A percentile compares a stretch with the other conserved stretches of the same genome.
phyloP scores from a whole-genome alignment of 1,139 yeast species.

The Saccharomyces hybrid region DNA sequence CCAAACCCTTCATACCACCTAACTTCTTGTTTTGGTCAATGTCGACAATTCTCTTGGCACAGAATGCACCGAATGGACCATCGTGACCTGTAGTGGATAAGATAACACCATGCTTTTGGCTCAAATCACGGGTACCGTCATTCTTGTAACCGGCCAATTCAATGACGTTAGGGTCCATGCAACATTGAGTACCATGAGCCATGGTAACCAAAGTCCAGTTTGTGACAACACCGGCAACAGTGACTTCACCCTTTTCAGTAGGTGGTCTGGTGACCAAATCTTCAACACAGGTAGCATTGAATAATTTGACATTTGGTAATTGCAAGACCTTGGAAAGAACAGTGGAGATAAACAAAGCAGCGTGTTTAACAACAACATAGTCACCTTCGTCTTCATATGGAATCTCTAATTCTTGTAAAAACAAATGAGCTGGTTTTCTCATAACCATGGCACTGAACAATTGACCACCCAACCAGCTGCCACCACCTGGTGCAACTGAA shows the following conservation, averaged over 20 bases:
- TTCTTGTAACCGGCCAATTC: slow-evolving; percentile 30
- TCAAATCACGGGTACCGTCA: slow-evolving; percentile 28
- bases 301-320: slow-evolving; percentile 68
- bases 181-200: slow-evolving; percentile 70
- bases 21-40: slow-evolving; percentile 42
- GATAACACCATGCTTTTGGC: slow-evolving; percentile 52
- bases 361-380: slow-evolving; percentile 74
- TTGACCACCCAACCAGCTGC: slow-evolving; percentile 78
- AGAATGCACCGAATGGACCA: slow-evolving; percentile 81
- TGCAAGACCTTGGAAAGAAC: slow-evolving; percentile 59
- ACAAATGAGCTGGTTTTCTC: slow-evolving; percentile 68
- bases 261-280: slow-evolving; percentile 69
- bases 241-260: slow-evolving; percentile 45
- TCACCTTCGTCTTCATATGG: slow-evolving; percentile 75
- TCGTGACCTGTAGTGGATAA: slow-evolving; percentile 75
- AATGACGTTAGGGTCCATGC: slow-evolving; percentile 82
- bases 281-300: slow-evolving; percentile 77
- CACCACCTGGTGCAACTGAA: slow-evolving; percentile 72
- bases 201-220: slow-evolving; percentile 75
- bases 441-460: slow-evolving; percentile 71
- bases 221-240: slow-evolving; percentile 74
- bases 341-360: slow-evolving; percentile 70
- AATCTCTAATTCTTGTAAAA: slow-evolving; percentile 56
- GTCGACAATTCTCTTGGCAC: slow-evolving; percentile 48
- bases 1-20: slow-evolving; percentile 72